Evolutionary conservation across 2,329 filamentous ascomycete species (phyloP), one percentile per base, ranked within the genome.

Genomic region (Helicocarpus griseus): DNA sequence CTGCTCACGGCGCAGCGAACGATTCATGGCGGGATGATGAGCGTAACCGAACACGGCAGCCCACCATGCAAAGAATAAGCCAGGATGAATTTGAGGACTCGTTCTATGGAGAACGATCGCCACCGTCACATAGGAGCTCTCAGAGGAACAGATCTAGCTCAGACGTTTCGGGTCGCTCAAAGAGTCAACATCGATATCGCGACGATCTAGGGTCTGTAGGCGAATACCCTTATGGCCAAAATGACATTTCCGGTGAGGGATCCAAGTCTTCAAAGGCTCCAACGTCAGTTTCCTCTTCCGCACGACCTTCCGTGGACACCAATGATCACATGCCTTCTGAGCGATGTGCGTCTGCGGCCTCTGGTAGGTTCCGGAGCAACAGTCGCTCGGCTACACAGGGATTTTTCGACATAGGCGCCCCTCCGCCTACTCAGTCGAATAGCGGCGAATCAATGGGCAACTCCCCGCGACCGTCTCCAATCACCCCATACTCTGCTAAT

Each of bases 61-160:
- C 41, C 11, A 51, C 50, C 56, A 59, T 49, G 52, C 46, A 61
- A 28, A 54, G 57, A 39, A 33, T 50, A 39, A 69, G 68, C 53
- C 60, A 65, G 17, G 67, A 69, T 29, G 67, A 64, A 21, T 62
- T 62, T 3, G 61, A 62, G 24, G 64, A 69, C 41, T 68, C 63
- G 9, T 65, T 61, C 54, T 61, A 60, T 39, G 68, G 67, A 56
- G 50, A 63, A 58, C 13, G 56, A 57, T 29, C 69, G 5, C 66
- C 74, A 19, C 63, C 67, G 48, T 61, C 73, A 4, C 68, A 63
- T 53, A 65, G 65, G 56, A 65, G 64, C 46, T 67, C 67, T 19
- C 67, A 64, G 26, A 69, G 78, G 48, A 74, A 78, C 54, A 75
- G 79, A 47, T 80, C 79, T 5, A 75, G 72, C 55, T 82, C 80